phyloP scores from a whole-genome alignment of 345 rosid species.

The Pugionium dolabratum region DNA sequence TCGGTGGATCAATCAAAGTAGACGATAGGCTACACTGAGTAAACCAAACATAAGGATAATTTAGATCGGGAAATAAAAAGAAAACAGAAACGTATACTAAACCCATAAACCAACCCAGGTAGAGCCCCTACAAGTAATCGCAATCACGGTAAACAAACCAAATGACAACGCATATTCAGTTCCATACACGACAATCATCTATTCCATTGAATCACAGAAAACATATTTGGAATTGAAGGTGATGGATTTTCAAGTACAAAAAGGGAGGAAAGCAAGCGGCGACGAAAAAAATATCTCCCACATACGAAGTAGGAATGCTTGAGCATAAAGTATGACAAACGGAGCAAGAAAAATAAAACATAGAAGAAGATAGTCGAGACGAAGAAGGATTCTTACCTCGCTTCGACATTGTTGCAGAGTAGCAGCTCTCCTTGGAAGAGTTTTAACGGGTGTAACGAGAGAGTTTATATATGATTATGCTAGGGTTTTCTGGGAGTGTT shows the following conservation, averaged over 20 bases:
- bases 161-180: background rate
- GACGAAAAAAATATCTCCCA: background rate
- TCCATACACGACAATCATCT: background rate
- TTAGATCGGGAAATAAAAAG: background rate
- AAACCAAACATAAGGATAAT: background rate
- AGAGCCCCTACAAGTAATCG: background rate
- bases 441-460: constrained; percentile 18
- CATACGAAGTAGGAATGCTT: background rate
- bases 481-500: constrained; percentile 26
- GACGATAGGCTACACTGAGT: no score
- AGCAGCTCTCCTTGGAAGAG: constrained; percentile 31
- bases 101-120: background rate
- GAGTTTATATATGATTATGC: constrained; percentile 23
- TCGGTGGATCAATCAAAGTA: background rate
- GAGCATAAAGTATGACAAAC: background rate
- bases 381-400: constrained; percentile 35
- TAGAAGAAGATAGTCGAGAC: background rate
- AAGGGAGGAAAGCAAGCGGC: background rate
- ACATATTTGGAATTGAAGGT: background rate
- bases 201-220: background rate
- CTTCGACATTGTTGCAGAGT: constrained; percentile 46
- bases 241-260: background rate
- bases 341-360: background rate
- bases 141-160: background rate
- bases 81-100: background rate